Evolutionary conservation across 2,329 filamentous ascomycete genomes (phyloP).

Genomic region (Fusarium setosum): DNA sequence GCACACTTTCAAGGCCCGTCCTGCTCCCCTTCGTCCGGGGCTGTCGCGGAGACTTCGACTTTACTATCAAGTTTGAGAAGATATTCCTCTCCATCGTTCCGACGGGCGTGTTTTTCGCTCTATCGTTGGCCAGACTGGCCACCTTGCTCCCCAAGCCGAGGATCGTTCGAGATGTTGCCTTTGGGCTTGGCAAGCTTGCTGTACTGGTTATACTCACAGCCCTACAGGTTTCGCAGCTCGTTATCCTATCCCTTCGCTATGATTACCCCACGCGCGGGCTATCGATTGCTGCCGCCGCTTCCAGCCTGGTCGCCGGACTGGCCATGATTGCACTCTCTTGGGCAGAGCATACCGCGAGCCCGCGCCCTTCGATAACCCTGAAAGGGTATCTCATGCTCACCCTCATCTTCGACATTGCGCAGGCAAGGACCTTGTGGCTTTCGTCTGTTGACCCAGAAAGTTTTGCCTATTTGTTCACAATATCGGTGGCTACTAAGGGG

Average conservation of each 20-base stretch:
- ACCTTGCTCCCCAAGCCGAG: too few species aligned
- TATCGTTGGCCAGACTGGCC: too few species aligned
- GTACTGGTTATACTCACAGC: too few species aligned
- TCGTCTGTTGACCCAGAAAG: too few species aligned
- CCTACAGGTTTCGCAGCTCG: too few species aligned
- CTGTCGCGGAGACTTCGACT: slow-evolving; percentile 62
- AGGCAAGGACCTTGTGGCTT: slow-evolving; percentile 52
- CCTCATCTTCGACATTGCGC: slow-evolving; percentile 53
- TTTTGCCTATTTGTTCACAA: too few species aligned
- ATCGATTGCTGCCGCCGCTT: neutral
- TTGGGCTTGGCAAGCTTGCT: too few species aligned
- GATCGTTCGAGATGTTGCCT: too few species aligned
- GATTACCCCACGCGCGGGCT: too few species aligned
- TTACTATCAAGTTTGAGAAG: slow-evolving; percentile 61
- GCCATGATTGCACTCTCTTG: neutral
- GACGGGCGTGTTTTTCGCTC: too few species aligned
- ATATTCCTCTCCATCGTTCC: slow-evolving; percentile 59
- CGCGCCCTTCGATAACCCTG: slow-evolving; percentile 54
- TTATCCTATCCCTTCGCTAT: too few species aligned
- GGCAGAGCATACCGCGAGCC: slow-evolving; percentile 45
- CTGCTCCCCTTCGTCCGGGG: slow-evolving; percentile 57
- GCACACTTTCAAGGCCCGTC: too few species aligned
- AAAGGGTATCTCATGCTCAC: slow-evolving; percentile 53
- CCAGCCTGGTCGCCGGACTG: neutral
- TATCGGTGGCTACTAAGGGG: slow-evolving; percentile 46